Percentiles rank a stretch among this genome's conserved stretches.
phyloP scores from a whole-genome alignment of 2,329 filamentous ascomycete genomes.

The Orbilia oligospora region DNA sequence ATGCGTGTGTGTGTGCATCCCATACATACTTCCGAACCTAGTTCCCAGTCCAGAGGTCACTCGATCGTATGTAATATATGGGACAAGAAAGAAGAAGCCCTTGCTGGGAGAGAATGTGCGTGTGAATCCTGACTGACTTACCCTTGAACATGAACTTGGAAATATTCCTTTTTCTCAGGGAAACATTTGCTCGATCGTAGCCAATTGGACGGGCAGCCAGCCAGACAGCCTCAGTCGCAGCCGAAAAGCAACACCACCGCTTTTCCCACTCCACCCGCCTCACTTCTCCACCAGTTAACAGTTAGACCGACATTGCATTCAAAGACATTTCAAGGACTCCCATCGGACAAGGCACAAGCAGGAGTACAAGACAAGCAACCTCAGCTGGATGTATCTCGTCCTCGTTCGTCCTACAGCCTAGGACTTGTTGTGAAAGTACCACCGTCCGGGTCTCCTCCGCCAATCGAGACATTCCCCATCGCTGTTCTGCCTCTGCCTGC shows the following conservation, averaged over 20 bases:
- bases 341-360: constrained; percentile 2
- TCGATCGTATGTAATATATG: constrained; percentile 14
- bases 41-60: not conserved
- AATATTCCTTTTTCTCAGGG: constrained; percentile 24
- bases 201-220: constrained; percentile 1
- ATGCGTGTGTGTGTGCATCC: not conserved
- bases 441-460: constrained; percentile 33
- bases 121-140: not conserved
- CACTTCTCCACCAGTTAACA: not conserved
- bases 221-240: constrained; percentile 28
- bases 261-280: constrained; percentile 30
- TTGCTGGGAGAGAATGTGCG: constrained; percentile 5
- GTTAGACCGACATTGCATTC: not conserved
- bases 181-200: not conserved
- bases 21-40: not conserved
- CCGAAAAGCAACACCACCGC: constrained; percentile 49
- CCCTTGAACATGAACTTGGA: not conserved
- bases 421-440: constrained; percentile 22
- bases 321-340: not conserved
- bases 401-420: constrained; percentile 2
- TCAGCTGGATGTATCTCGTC: constrained; percentile 15
- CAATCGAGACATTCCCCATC: constrained; percentile 46
- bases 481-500: constrained; percentile 33
- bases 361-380: not conserved
- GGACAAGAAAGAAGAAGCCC: not conserved